These are phyloP conservation scores for Pseudogymnoascus sp. DNA, from an alignment of 2,329 filamentous ascomycete species.

Conservation along the genomic window DNA sequence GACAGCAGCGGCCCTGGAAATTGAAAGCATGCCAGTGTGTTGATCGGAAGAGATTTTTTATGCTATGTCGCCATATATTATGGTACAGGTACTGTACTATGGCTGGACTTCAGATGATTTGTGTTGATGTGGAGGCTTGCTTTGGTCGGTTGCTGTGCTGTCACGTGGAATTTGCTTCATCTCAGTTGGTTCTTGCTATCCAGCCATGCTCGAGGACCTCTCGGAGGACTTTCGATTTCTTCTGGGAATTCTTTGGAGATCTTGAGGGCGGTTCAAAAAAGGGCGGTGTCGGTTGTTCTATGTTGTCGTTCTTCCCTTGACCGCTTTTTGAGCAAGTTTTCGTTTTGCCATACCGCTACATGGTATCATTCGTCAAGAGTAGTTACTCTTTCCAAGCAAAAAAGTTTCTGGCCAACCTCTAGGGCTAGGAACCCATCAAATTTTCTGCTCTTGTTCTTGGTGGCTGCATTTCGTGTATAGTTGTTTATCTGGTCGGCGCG, in stretches of 20 bases:
- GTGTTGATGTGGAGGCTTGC: background rate
- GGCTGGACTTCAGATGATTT: background rate
- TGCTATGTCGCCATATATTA: background rate
- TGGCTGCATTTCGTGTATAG: background rate
- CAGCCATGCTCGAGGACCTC: background rate
- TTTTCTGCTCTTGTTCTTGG: background rate
- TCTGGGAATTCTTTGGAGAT: background rate
- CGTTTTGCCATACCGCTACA: background rate
- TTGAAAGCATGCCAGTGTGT: background rate
- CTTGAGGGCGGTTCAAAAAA: background rate
- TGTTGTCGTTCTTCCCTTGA: background rate
- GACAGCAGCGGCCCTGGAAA: background rate
- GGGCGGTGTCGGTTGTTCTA: background rate
- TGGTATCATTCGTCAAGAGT: background rate
- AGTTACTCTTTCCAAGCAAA: background rate
- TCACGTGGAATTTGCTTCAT: background rate
- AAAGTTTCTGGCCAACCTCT: background rate
- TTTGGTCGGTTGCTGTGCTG: background rate
- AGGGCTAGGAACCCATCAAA: background rate
- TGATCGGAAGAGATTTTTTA: background rate
- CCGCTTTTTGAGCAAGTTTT: conserved; percentile 1
- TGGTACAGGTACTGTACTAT: background rate
- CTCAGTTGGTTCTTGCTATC: background rate
- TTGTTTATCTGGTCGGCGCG: background rate
- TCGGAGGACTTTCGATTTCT: background rate